Conservation (phyloP, 1,139 yeast species). For the Pichia sp. region DNA sequence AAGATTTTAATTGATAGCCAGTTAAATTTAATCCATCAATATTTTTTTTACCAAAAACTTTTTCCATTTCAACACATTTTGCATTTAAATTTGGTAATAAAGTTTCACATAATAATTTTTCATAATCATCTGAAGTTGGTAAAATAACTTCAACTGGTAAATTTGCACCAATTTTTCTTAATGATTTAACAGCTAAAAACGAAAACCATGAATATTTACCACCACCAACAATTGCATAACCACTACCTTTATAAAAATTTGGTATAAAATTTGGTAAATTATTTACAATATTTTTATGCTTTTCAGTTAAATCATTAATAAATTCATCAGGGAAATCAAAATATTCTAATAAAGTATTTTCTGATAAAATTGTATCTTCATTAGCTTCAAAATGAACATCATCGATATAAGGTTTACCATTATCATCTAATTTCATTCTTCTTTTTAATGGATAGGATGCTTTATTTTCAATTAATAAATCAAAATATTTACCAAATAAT, state of each 20-base stretch:
- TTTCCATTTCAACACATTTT: constrained; percentile 44
- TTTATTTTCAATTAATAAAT: constrained; percentile 21
- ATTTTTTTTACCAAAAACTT: constrained; percentile 26
- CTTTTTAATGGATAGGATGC: constrained; percentile 23
- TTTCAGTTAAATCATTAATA: constrained; percentile 24
- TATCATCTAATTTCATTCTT: constrained; percentile 19
- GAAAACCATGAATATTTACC: constrained; percentile 53
- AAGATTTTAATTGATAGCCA: constrained; percentile 50
- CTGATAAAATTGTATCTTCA: constrained; percentile 21
- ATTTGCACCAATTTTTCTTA: constrained; percentile 47
- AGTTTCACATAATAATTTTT: constrained; percentile 43
- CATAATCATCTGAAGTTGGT: constrained; percentile 46
- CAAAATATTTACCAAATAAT: constrained; percentile 24
- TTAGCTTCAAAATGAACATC: constrained; percentile 23
- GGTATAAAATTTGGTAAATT: constrained; percentile 22
- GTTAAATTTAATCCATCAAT: constrained; percentile 34
- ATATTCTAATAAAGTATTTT: constrained; percentile 18
- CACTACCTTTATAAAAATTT: constrained; percentile 37
- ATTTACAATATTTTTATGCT: constrained; percentile 23
- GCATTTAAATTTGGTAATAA: constrained; percentile 43
- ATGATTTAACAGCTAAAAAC: constrained; percentile 45
- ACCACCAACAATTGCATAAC: constrained; percentile 61
- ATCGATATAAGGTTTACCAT: constrained; percentile 26
- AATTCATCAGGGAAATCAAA: constrained; percentile 24
- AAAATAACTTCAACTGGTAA: constrained; percentile 58